Evolutionary conservation across 306 rosid genomes (phyloP), one percentile per base, ranked within the genome.

Genomic region (Heteromeles arbutifolia): DNA sequence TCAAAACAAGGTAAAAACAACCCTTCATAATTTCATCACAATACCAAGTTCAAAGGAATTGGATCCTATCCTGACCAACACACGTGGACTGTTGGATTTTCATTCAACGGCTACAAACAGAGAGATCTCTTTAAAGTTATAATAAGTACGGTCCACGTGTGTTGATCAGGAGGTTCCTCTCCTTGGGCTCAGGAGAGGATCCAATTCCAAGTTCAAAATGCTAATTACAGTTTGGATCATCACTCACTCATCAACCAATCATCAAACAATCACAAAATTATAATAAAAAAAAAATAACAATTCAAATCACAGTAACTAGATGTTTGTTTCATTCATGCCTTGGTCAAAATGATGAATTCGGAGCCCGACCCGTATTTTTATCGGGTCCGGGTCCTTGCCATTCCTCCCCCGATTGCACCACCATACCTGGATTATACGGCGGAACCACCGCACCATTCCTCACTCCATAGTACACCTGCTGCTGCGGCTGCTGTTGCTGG

Each of bases 401-500:
- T 26, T 90, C 97, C 2, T 86, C 92, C 22, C 83, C 87, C 18
- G 90, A 77, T 10, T 73, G 45, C 65, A 44, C 77, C 28, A 80
- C 76, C 92, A 77, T 81, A 4, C 92, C 80, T 24, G 93, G 54
- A 61, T 62, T 73, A 43, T 77, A 85, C 5, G 72, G 37, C 43
- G 77, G 21, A 43, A 74, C 72, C 67, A 62, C 53, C 4, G 73
- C 76, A 8, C 58, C 22, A 21, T 77, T 89, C 24, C 84, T 85
- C 25, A 83, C 79, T 12, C 87, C 93, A 70, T 90, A 93, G 21
- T 77, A 82, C 82, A 84, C 70, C 26, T 84, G 93, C 74, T 59
- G 77, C 11, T 84, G 93, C 74, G 41, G 77, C 11, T 31, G 34
- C 34, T 31, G 34, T 5, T 28, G 67, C 43, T 81, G 96, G 17